Evolutionary conservation across 768 basidiomycete genomes (phyloP).

Genomic region (Amanita exitialis): DNA sequence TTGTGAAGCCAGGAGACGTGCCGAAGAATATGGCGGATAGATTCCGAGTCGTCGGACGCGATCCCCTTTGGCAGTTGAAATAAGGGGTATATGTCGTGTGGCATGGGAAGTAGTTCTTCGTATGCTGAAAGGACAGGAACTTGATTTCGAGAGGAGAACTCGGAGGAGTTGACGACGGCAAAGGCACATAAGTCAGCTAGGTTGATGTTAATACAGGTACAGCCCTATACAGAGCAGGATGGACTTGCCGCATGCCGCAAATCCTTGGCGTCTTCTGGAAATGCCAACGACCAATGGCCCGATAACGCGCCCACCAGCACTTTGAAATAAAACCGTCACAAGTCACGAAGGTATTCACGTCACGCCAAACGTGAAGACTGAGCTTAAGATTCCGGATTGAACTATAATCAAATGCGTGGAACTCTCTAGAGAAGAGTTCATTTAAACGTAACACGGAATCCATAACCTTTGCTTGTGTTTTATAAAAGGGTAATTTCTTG

Average conservation of each 20-base stretch:
- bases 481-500: background rate
- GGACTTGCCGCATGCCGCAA: conserved; percentile 51
- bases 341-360: background rate
- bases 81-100: conserved; percentile 10
- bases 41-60: background rate
- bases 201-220: background rate
- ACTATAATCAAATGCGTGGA: no score
- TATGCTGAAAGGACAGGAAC: conserved; percentile 9
- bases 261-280: conserved; percentile 6
- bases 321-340: background rate
- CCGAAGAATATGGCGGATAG: background rate
- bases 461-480: no score
- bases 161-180: conserved; percentile 49
- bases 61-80: conserved; percentile 10
- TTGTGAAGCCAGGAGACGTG: background rate
- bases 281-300: background rate
- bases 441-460: no score
- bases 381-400: no score
- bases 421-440: no score
- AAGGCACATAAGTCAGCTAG: conserved; percentile 67
- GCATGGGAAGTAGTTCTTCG: conserved; percentile 14
- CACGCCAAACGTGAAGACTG: no score
- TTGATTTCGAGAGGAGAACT: conserved; percentile 29
- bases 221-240: background rate
- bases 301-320: no score